Conservation (phyloP, 225 moss, liverwort and hornwort species). For the Polytrichum formosum region DNA sequence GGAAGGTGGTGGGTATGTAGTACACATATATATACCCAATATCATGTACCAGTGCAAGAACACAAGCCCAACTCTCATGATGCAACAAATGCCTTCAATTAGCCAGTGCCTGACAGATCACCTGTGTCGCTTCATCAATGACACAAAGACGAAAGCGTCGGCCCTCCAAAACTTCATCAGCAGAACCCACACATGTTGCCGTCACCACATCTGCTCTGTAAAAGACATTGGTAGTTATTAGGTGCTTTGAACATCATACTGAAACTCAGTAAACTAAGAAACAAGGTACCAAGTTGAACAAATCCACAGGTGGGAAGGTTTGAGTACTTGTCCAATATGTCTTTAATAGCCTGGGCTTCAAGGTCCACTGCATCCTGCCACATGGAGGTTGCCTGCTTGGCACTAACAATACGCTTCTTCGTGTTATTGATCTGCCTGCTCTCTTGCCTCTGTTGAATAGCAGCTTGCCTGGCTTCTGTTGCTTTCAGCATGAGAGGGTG, state of each 20-base stretch:
- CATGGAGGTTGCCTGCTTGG: constrained; percentile 69
- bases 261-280: too few species aligned
- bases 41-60: too few species aligned
- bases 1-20: too few species aligned
- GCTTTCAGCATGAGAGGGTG: constrained; percentile 86
- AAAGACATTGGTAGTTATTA: not conserved
- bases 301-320: not conserved
- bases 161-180: constrained; percentile 73
- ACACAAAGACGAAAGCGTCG: constrained; percentile 71
- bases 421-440: constrained; percentile 70
- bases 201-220: constrained; percentile 80
- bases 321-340: constrained; percentile 66
- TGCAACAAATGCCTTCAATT: too few species aligned
- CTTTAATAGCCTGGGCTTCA: constrained; percentile 69
- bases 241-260: too few species aligned
- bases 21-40: too few species aligned
- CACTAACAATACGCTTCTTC: constrained; percentile 68
- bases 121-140: constrained; percentile 98
- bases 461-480: constrained; percentile 59
- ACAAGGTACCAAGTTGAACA: not conserved
- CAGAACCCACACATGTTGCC: constrained; percentile 92
- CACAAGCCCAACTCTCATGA: too few species aligned
- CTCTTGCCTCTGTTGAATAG: constrained; percentile 58
- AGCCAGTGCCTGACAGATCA: constrained; percentile 12
- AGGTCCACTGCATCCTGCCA: constrained; percentile 83